A percentile compares a stretch with the other conserved stretches of the same genome.
Evolutionary conservation across 495 filamentous ascomycete genomes (phyloP).

Genomic region (Penicillium fimorum): DNA sequence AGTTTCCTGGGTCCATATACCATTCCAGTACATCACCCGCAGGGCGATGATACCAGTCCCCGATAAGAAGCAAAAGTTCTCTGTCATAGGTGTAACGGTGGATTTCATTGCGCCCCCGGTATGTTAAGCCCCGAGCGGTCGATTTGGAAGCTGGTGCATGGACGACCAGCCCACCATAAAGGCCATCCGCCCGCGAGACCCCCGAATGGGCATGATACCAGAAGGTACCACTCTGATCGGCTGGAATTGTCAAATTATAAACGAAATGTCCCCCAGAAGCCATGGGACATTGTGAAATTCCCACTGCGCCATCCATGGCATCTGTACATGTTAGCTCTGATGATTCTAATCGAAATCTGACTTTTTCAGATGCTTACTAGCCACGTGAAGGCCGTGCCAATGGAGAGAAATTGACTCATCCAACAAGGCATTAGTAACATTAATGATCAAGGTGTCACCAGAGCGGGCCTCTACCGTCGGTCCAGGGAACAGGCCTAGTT

Average conservation of each 20-base stretch:
- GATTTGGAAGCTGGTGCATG: conserved; percentile 53
- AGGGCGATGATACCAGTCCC: conserved; percentile 54
- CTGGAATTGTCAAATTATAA: conserved; percentile 75
- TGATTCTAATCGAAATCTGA: neutral
- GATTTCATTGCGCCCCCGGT: neutral
- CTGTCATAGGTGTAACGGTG: conserved; percentile 35
- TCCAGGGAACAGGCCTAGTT: conserved; percentile 37
- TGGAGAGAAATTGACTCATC: conserved; percentile 70
- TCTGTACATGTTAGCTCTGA: conserved; percentile 23
- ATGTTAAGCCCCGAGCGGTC: conserved; percentile 29
- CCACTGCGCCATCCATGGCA: conserved; percentile 69
- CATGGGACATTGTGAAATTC: conserved; percentile 66
- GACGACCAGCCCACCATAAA: conserved; percentile 69
- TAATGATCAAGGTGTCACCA: conserved; percentile 69
- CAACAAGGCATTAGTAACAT: conserved; percentile 64
- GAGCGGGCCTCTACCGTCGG: conserved; percentile 41
- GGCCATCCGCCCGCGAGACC: conserved; percentile 69
- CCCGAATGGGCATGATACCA: conserved; percentile 79
- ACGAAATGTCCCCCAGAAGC: conserved; percentile 60
- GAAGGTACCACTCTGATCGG: conserved; percentile 72
- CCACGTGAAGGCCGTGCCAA: conserved; percentile 76
- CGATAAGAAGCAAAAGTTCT: conserved; percentile 47
- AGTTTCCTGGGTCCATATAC: conserved; percentile 45
- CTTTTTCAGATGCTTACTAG: conserved; percentile 40
- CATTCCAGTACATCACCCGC: conserved; percentile 42